Conservation (phyloP, 129 eudicot species). For the Rutidosis leptorrhynchoides region DNA sequence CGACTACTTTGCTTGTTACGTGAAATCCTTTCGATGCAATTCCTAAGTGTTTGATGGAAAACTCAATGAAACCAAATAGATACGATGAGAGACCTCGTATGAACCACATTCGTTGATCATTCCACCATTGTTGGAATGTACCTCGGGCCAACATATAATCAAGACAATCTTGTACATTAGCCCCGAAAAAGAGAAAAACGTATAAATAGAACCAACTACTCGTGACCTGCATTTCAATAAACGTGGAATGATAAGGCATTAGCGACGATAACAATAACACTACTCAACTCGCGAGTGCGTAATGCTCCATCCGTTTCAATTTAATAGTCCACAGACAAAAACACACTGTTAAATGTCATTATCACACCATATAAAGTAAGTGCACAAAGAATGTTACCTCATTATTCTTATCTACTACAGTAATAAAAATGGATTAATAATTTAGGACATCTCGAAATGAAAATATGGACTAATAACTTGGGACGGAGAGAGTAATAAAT, state of each 20-base stretch:
- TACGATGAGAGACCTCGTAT: constrained; percentile 49
- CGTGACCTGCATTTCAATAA: constrained; percentile 34
- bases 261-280: not conserved
- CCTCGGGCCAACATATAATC: constrained; percentile 46
- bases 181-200: constrained; percentile 51
- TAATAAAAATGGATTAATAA: too few species aligned
- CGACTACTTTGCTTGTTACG: constrained; percentile 72
- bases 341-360: too few species aligned
- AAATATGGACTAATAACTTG: too few species aligned
- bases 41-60: constrained; percentile 41
- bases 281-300: too few species aligned
- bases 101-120: constrained; percentile 69
- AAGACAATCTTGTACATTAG: constrained; percentile 58
- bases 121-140: constrained; percentile 66
- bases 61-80: constrained; percentile 53
- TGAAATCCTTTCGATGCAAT: constrained; percentile 56
- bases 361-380: too few species aligned
- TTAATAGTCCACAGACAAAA: too few species aligned
- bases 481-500: too few species aligned
- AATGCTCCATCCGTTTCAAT: too few species aligned
- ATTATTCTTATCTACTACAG: too few species aligned
- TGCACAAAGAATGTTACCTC: too few species aligned
- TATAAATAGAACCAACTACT: constrained; percentile 48
- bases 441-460: too few species aligned
- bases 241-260: not conserved